Evolutionary conservation across 768 basidiomycete species (phyloP).

Genomic region (Pleurotus platypus): DNA sequence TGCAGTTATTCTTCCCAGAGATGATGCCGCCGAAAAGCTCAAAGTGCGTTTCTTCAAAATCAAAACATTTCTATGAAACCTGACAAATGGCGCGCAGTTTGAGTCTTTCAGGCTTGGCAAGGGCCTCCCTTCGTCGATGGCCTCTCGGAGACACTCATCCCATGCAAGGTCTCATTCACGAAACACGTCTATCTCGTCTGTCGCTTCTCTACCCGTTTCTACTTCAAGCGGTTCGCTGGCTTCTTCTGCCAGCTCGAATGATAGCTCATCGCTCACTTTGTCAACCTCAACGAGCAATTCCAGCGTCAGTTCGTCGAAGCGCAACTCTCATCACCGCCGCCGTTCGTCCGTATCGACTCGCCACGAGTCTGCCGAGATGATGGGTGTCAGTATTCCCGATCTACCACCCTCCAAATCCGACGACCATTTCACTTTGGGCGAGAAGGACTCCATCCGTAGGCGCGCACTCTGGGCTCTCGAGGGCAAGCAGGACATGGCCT

Average conservation of each 20-base stretch:
- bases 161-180: constrained; percentile 74
- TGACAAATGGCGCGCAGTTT: constrained; percentile 40
- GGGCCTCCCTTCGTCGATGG: constrained; percentile 28
- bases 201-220: constrained; percentile 37
- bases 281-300: constrained; percentile 18
- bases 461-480: constrained; percentile 86
- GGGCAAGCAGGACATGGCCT: constrained; percentile 71
- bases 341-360: constrained; percentile 88
- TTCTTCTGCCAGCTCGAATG: constrained; percentile 31
- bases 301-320: constrained; percentile 38
- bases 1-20: constrained; percentile 22
- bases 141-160: constrained; percentile 34
- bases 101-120: constrained; percentile 71
- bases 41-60: constrained; percentile 27
- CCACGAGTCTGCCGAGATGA: constrained; percentile 85
- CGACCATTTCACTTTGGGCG: constrained; percentile 64
- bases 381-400: constrained; percentile 75
- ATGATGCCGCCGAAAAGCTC: constrained; percentile 35
- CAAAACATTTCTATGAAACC: background rate
- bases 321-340: constrained; percentile 80
- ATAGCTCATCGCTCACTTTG: constrained; percentile 29
- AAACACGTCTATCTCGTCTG: constrained; percentile 53
- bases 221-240: constrained; percentile 33
- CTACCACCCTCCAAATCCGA: constrained; percentile 59
- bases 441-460: constrained; percentile 76